Percentiles rank a stretch among this genome's conserved stretches.
These are phyloP conservation scores for Dendrobium officinale DNA, from an alignment of 106 monocot species.

Conservation along the genomic window DNA sequence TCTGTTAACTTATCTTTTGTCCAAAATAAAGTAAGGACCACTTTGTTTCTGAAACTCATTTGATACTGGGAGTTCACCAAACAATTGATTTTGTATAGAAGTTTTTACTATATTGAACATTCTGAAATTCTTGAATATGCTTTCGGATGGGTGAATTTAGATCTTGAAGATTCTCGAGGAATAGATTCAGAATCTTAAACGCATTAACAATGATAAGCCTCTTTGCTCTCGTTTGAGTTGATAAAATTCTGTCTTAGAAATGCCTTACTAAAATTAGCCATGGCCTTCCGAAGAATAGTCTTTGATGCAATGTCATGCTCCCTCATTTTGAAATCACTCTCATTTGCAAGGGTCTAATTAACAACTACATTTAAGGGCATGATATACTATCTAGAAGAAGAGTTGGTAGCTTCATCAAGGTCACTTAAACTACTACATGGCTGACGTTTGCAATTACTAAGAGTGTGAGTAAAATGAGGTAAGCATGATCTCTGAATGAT, in stretches of 20 bases:
- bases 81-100: conserved; percentile 4
- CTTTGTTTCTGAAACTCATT: conserved; percentile 11
- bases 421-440: neutral
- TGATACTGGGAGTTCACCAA: conserved; percentile 5
- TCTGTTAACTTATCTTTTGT: conserved; percentile 16
- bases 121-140: conserved; percentile 16
- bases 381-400: neutral
- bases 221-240: conserved; percentile 1
- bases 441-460: conserved; percentile 1
- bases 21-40: conserved; percentile 12
- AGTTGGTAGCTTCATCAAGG: neutral
- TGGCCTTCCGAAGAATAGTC: conserved; percentile 21
- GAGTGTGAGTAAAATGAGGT: neutral
- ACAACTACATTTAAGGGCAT: neutral
- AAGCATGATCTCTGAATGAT: conserved; percentile 1
- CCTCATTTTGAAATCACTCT: too few relatives aligned
- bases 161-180: conserved; percentile 26
- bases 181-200: conserved; percentile 15
- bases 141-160: conserved; percentile 17
- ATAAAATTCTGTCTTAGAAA: conserved; percentile 14
- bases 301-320: neutral
- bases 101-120: neutral
- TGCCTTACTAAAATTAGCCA: conserved; percentile 23
- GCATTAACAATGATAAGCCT: conserved; percentile 11
- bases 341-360: too few relatives aligned